A percentile compares a stretch with the other conserved stretches of the same genome.
phyloP scores from a whole-genome alignment of 345 rosid species.

The Gossypium bickii region DNA sequence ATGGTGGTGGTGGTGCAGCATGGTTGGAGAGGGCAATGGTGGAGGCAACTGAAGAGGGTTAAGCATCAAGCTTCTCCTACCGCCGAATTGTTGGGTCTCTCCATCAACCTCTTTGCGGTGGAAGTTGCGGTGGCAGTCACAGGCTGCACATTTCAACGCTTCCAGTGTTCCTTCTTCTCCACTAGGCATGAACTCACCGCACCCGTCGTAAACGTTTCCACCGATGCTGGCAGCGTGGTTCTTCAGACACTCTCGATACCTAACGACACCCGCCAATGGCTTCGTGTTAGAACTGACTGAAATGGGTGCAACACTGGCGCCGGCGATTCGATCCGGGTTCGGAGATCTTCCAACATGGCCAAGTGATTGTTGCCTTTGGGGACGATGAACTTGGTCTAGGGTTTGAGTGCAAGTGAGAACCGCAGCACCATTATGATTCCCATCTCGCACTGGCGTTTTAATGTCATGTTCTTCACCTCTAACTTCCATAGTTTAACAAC shows the following conservation, averaged over 20 bases:
- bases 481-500: constrained; percentile 33
- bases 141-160: constrained; percentile 89
- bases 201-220: constrained; percentile 77
- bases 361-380: constrained; percentile 18
- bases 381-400: constrained; percentile 51
- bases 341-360: constrained; percentile 25
- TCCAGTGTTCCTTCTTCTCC: constrained; percentile 81
- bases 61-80: constrained; percentile 30
- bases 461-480: constrained; percentile 37
- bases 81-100: constrained; percentile 33
- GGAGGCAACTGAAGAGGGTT: constrained; percentile 35
- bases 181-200: constrained; percentile 97
- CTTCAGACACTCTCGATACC: constrained; percentile 81
- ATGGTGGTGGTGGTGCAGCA: constrained; percentile 1
- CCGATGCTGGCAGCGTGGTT: constrained; percentile 92
- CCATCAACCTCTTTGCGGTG: constrained; percentile 76
- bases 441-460: constrained; percentile 36
- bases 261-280: constrained; percentile 15
- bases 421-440: constrained; percentile 39
- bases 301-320: constrained; percentile 22
- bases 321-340: constrained; percentile 31
- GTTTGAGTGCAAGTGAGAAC: constrained; percentile 47
- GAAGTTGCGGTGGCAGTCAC: constrained; percentile 93
- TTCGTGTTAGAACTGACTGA: constrained; percentile 36
- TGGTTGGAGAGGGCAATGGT: background rate